These are phyloP conservation scores for Exophiala xenobiotica DNA, from an alignment of 2,329 filamentous ascomycete species.

Conservation along the genomic window DNA sequence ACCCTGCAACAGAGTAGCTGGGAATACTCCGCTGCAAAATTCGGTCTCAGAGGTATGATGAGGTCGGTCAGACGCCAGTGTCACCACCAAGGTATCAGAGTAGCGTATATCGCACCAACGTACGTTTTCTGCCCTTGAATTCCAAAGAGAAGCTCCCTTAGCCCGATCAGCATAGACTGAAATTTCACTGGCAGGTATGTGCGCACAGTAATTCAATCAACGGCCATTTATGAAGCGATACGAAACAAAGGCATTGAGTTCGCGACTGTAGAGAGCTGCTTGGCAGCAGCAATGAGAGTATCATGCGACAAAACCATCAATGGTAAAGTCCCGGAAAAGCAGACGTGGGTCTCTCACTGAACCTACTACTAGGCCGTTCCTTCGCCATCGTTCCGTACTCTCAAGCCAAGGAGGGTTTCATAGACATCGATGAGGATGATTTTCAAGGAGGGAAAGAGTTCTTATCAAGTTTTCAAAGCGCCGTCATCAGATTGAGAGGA, in stretches of 20 bases:
- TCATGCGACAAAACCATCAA: constrained; percentile 25
- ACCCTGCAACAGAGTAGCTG: not conserved
- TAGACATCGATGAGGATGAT: constrained; percentile 33
- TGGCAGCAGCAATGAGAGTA: constrained; percentile 3
- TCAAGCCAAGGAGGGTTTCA: constrained; percentile 41
- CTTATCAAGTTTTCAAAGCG: not conserved
- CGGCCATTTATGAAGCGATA: constrained; percentile 31
- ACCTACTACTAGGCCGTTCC: constrained; percentile 35
- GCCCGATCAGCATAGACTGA: constrained; percentile 31
- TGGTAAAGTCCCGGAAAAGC: too few species aligned
- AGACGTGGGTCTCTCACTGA: too few species aligned
- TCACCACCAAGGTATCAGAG: not conserved
- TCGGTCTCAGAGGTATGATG: not conserved
- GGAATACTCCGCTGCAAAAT: not conserved
- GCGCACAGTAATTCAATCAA: constrained; percentile 34
- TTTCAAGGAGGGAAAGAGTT: constrained; percentile 32
- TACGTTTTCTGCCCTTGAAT: constrained; percentile 48
- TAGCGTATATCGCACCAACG: constrained; percentile 35
- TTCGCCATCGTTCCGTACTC: constrained; percentile 43
- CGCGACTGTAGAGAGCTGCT: constrained; percentile 4
- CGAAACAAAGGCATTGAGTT: constrained; percentile 6
- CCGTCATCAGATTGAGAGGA: not conserved
- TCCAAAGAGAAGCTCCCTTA: constrained; percentile 36
- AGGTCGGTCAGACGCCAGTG: not conserved
- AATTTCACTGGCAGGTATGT: constrained; percentile 34